Evolutionary conservation across 352 stramenopile species (phyloP), one percentile per base, ranked within the genome.

Genomic region (Globisporangium middletonii): DNA sequence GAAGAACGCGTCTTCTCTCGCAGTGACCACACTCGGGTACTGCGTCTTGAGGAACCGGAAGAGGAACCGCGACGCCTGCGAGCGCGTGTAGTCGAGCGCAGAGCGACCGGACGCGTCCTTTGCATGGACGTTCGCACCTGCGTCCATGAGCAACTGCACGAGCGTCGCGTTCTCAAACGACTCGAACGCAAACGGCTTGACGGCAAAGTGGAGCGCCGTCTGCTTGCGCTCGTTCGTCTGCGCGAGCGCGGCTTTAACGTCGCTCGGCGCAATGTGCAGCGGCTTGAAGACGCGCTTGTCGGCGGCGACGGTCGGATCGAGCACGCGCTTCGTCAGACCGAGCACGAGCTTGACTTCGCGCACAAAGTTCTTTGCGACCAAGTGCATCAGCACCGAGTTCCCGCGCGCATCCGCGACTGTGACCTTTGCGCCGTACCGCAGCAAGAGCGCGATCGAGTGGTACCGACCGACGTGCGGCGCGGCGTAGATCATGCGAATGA

Each of bases 161-260:
- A 92, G 59, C 9, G 50, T 30, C 0, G 66, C 67, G 49, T 89
- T 92, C 54, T 92, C 83, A 61, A 78, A 89, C 0, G 83, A 92
- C 2, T 77, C 78, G 41, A 83, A 85, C 26, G 64, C 55, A 8
- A 78, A 63, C 15, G 83, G 77, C 37, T 83, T 72, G 7, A 92
- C 69, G n/a, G 73, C 78, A 27, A 86, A 64, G 51, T 91, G 83
- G 23, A 88, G 59, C 1, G 68, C 73, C 0, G 77, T 86, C 49
- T 84, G 64, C 0, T 80, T 79, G 11, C 50, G 35, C 6, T 58
- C 30, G 55, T 89, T 91, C 1, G 59, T 63, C 41, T 78, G 65
- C 0, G 42, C 53, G 16, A 92, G 54, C 7, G 77, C 75, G 6
- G 44, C 16, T 42, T 81, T 82, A 6, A 88, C 60, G 59, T 80